These are phyloP conservation scores for Dictyostelium citrinum DNA, from an alignment of 78 protist genomes.

Conservation along the genomic window DNA sequence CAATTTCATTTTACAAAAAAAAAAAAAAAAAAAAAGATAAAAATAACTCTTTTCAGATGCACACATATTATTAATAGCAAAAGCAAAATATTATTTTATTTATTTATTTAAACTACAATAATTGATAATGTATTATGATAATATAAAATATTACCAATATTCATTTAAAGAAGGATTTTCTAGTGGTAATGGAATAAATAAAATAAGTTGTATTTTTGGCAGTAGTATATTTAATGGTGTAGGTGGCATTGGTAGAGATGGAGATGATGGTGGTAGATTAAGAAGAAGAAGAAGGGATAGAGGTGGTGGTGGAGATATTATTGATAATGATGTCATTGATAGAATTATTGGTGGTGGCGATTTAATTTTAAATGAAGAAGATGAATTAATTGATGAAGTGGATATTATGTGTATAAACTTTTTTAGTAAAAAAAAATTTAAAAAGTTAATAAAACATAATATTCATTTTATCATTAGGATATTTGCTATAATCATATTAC, in stretches of 20 bases:
- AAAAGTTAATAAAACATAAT: not conserved
- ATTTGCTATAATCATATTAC: not conserved
- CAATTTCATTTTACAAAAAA: not conserved
- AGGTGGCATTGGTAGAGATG: not conserved
- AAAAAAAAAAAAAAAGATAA: no score
- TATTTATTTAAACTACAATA: not conserved
- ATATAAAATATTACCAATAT: not conserved
- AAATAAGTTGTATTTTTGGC: not conserved
- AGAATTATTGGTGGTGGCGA: not conserved
- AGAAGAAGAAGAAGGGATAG: not conserved
- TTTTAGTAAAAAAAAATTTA: not conserved
- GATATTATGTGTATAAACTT: not conserved
- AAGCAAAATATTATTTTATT: not conserved
- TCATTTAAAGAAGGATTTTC: not conserved
- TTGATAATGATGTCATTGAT: not conserved
- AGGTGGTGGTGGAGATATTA: not conserved
- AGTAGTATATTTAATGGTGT: not conserved
- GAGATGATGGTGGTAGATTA: not conserved
- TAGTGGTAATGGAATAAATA: not conserved
- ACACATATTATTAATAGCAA: not conserved
- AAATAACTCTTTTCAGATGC: not conserved
- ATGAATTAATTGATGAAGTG: not conserved
- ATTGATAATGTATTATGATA: not conserved
- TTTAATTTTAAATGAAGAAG: not conserved
- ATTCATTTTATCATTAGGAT: not conserved